A percentile compares a stretch with the other conserved stretches of the same genome.
Conservation (phyloP, 2,329 filamentous ascomycete species). For the Daldinia sp. region DNA sequence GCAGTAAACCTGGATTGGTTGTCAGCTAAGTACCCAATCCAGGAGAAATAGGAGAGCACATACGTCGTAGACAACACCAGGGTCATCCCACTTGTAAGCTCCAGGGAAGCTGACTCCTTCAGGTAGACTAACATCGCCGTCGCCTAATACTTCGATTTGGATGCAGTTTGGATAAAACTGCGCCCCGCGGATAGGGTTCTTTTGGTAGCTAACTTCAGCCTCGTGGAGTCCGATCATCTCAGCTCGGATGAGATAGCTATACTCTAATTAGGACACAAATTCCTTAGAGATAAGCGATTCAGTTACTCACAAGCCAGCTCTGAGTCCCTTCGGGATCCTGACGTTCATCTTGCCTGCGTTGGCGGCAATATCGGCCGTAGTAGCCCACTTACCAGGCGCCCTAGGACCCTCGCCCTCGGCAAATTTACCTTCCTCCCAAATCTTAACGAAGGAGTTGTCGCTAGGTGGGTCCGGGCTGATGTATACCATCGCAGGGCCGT, state of each 20-base stretch:
- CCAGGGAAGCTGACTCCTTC: conserved; percentile 25
- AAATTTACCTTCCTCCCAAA: conserved; percentile 26
- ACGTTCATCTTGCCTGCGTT: conserved; percentile 20
- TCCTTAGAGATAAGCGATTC: neutral
- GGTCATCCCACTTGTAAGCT: conserved; percentile 26
- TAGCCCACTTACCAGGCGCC: conserved; percentile 24
- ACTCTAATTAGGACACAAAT: neutral
- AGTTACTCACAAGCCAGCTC: conserved; percentile 24
- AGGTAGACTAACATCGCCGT: conserved; percentile 21
- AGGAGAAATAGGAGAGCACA: neutral
- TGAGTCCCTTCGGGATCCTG: conserved; percentile 21
- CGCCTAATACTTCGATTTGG: conserved; percentile 27
- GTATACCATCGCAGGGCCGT: conserved; percentile 26
- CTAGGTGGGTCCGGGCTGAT: conserved; percentile 18
- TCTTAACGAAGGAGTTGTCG: conserved; percentile 28
- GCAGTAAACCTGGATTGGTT: conserved; percentile 9
- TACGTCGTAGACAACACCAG: conserved; percentile 22
- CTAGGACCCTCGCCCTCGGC: conserved; percentile 12
- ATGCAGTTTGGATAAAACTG: conserved; percentile 35
- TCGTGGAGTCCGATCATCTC: conserved; percentile 54
- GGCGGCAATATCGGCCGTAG: conserved; percentile 17
- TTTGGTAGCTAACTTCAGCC: conserved; percentile 23
- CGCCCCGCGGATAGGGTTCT: conserved; percentile 26
- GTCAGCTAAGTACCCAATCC: neutral
- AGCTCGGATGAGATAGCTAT: conserved; percentile 55